phyloP scores from a whole-genome alignment of 129 eudicot species.

The Helianthus annuus region DNA sequence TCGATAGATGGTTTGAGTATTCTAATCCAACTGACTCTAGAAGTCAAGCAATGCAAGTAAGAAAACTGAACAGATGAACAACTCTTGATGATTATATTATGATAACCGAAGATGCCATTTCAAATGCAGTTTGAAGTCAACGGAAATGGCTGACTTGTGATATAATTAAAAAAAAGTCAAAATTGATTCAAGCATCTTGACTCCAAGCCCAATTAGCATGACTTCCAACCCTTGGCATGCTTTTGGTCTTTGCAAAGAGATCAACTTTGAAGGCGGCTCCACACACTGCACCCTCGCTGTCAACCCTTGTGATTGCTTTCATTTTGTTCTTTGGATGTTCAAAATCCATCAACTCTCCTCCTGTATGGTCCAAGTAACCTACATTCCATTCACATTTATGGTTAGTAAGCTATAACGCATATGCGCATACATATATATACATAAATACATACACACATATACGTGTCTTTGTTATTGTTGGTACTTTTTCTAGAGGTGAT shows the following conservation, averaged over 20 bases:
- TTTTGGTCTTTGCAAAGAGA: slow-evolving; percentile 38
- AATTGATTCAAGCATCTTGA: slow-evolving; percentile 38
- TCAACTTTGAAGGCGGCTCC: slow-evolving; percentile 88
- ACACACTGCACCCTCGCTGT: slow-evolving; percentile 76
- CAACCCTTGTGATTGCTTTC: slow-evolving; percentile 85
- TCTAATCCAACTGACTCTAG: background rate
- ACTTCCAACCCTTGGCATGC: slow-evolving; percentile 98
- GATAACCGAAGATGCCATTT: background rate
- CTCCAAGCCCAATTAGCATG: slow-evolving; percentile 89
- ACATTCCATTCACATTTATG: slow-evolving; percentile 25
- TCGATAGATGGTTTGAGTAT: background rate
- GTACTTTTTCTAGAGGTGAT: background rate
- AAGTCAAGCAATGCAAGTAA: background rate
- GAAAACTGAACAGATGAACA: background rate
- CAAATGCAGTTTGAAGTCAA: slow-evolving; percentile 7
- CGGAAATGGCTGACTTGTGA: background rate
- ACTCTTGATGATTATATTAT: slow-evolving; percentile 19
- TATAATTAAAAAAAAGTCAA: slow-evolving; percentile 4
- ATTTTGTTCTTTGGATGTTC: slow-evolving; percentile 85
- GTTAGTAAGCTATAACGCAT: background rate
- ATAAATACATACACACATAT: too few species aligned
- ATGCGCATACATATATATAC: too few species aligned
- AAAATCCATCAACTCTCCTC: slow-evolving; percentile 64
- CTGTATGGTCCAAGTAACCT: slow-evolving; percentile 91
- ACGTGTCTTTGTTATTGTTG: too few species aligned